Conservation (phyloP, 257 asterid species). For the Ehretia macrophylla region DNA sequence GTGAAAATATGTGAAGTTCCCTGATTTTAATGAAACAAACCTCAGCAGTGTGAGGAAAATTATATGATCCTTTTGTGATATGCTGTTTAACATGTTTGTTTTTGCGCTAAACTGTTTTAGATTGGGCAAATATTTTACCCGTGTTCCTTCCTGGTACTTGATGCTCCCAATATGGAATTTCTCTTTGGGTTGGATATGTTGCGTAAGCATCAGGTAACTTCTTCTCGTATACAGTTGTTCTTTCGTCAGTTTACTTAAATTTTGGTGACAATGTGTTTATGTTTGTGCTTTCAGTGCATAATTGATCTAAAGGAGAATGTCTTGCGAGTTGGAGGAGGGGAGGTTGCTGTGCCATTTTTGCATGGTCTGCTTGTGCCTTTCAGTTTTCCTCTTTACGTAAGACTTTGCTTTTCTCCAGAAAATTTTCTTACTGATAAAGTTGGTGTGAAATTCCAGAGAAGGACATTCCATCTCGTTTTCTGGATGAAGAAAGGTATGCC, state of each 20-base stretch:
- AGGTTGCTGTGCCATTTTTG: slow-evolving; percentile 87
- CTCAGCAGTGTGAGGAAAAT: too few species aligned
- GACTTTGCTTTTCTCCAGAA: not conserved
- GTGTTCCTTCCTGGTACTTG: slow-evolving; percentile 88
- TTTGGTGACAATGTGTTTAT: slow-evolving; percentile 2
- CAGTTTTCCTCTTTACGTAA: not conserved
- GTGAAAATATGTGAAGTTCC: too few species aligned
- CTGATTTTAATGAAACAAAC: too few species aligned
- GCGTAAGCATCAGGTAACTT: slow-evolving; percentile 89
- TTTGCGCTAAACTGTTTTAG: slow-evolving; percentile 37
- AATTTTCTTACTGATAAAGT: slow-evolving; percentile 8
- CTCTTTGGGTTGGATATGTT: slow-evolving; percentile 98
- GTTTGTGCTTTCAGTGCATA: slow-evolving; percentile 56
- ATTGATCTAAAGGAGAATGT: slow-evolving; percentile 95
- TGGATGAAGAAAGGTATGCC: slow-evolving; percentile 62
- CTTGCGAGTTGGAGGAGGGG: slow-evolving; percentile 97
- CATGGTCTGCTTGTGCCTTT: slow-evolving; percentile 41
- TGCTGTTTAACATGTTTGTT: slow-evolving; percentile 7
- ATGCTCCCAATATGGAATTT: slow-evolving; percentile 96
- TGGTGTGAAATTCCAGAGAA: slow-evolving; percentile 51
- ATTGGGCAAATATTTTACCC: slow-evolving; percentile 83
- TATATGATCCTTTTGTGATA: too few species aligned
- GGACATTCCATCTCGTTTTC: slow-evolving; percentile 74
- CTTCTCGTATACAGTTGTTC: slow-evolving; percentile 8
- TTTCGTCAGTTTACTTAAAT: slow-evolving; percentile 8